phyloP scores from a whole-genome alignment of 495 filamentous ascomycete genomes.

The Pseudevernia furfuracea region DNA sequence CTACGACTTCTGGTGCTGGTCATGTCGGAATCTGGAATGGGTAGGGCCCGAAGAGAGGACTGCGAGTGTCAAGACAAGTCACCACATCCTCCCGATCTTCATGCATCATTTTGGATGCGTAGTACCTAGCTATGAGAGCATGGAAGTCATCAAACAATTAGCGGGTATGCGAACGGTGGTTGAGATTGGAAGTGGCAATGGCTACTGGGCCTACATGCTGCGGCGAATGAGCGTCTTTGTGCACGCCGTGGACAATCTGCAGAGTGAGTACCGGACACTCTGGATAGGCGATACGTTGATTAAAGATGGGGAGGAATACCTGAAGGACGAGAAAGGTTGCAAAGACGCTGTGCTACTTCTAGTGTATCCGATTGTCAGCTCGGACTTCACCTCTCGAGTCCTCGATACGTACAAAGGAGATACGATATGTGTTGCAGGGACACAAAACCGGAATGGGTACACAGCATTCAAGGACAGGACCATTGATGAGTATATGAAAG shows the following conservation, averaged over 20 bases:
- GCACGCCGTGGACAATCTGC: constrained; percentile 45
- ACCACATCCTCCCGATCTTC: constrained; percentile 53
- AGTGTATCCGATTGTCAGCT: constrained; percentile 53
- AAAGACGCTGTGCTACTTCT: constrained; percentile 46
- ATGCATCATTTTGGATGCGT: constrained; percentile 64
- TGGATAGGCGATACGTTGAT: constrained; percentile 53
- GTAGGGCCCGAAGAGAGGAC: constrained; percentile 40
- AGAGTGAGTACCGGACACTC: constrained; percentile 46
- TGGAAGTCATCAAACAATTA: constrained; percentile 43
- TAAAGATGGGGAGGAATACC: constrained; percentile 40
- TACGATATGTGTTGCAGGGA: constrained; percentile 53
- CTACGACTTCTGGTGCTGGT: constrained; percentile 47
- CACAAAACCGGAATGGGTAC: constrained; percentile 57
- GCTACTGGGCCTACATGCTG: constrained; percentile 58
- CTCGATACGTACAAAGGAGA: constrained; percentile 49
- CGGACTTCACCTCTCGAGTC: constrained; percentile 46
- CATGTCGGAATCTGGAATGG: constrained; percentile 44
- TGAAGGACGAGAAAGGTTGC: constrained; percentile 34
- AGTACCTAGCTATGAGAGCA: constrained; percentile 47
- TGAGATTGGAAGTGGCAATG: constrained; percentile 52
- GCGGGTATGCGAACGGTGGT: constrained; percentile 35
- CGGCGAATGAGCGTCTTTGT: constrained; percentile 37
- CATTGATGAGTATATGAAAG: constrained; percentile 48
- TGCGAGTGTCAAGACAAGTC: constrained; percentile 34
- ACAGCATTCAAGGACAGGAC: constrained; percentile 49